Evolutionary conservation across 495 filamentous ascomycete species (phyloP).

Genomic region (Lindgomyces ingoldianus): DNA sequence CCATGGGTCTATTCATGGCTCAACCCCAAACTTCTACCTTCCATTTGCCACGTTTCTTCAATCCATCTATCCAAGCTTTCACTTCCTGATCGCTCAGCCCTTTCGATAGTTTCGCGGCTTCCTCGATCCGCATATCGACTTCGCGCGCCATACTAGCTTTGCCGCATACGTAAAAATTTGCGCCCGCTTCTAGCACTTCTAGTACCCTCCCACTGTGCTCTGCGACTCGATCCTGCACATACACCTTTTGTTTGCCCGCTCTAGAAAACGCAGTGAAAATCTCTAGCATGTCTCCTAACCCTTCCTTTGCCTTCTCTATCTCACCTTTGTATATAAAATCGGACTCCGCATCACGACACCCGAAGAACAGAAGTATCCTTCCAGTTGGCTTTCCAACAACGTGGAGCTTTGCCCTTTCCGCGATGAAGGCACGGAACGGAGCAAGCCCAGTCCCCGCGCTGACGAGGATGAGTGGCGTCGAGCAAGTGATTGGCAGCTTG

Average conservation of each 20-base stretch:
- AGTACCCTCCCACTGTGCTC: slow-evolving; percentile 72
- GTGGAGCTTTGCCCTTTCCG: slow-evolving; percentile 94
- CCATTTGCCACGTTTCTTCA: slow-evolving; percentile 54
- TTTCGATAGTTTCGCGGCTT: slow-evolving; percentile 38
- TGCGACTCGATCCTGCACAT: slow-evolving; percentile 97
- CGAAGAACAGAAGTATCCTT: slow-evolving; percentile 90
- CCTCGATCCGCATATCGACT: slow-evolving; percentile 48
- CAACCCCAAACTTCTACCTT: slow-evolving; percentile 56
- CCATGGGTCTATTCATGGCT: no score
- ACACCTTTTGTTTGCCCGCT: slow-evolving; percentile 85
- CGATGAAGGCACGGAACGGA: slow-evolving; percentile 95
- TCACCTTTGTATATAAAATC: slow-evolving; percentile 98
- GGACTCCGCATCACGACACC: slow-evolving; percentile 89
- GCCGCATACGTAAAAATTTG: slow-evolving; percentile 55
- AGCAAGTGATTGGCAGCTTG: slow-evolving; percentile 83
- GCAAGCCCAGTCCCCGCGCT: slow-evolving; percentile 94
- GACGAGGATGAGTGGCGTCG: slow-evolving; percentile 94
- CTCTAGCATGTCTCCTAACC: slow-evolving; percentile 60
- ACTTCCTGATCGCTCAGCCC: slow-evolving; percentile 47
- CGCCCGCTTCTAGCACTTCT: slow-evolving; percentile 46
- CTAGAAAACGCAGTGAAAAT: slow-evolving; percentile 95
- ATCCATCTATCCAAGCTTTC: slow-evolving; percentile 48
- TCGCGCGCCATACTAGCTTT: slow-evolving; percentile 55
- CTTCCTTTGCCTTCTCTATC: slow-evolving; percentile 92
- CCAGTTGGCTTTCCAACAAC: slow-evolving; percentile 89